phyloP scores from a whole-genome alignment of 73 alveolate genomes.

The Paramecium pentaurelia region DNA sequence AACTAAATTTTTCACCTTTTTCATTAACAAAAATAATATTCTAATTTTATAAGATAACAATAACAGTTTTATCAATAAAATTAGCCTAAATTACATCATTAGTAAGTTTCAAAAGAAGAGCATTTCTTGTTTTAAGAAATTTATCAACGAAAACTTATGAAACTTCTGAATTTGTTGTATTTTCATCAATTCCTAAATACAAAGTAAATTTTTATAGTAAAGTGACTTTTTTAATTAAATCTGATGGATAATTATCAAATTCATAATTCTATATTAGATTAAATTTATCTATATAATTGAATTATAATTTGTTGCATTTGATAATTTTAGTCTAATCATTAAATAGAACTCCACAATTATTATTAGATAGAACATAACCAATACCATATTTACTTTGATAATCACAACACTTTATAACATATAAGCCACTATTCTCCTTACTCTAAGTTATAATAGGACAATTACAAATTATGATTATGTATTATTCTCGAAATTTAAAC shows the following conservation, averaged over 20 bases:
- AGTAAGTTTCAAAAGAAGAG: conserved; percentile 90
- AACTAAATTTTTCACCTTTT: not conserved
- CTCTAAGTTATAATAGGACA: not conserved
- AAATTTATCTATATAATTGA: conserved; percentile 52
- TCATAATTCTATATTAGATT: conserved; percentile 29
- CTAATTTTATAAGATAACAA: not conserved
- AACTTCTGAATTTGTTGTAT: not conserved
- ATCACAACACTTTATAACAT: conserved; percentile 79
- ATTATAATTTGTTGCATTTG: not conserved
- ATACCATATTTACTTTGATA: conserved; percentile 67
- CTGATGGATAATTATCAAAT: conserved; percentile 51
- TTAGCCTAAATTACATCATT: conserved; percentile 91
- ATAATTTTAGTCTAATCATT: conserved; percentile 66
- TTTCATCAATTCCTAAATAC: conserved; percentile 62
- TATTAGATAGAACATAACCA: conserved; percentile 61
- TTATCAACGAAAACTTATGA: conserved; percentile 79
- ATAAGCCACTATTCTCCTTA: not conserved
- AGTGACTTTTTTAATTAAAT: conserved; percentile 48
- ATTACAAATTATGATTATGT: not conserved
- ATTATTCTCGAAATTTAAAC: not conserved
- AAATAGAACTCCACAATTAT: conserved; percentile 63
- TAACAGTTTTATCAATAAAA: conserved; percentile 93
- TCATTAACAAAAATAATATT: not conserved
- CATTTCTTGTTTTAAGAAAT: conserved; percentile 94
- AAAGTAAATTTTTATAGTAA: conserved; percentile 8